Conservation (phyloP, 2,329 filamentous ascomycete species). For the Juglanconis oblonga region DNA sequence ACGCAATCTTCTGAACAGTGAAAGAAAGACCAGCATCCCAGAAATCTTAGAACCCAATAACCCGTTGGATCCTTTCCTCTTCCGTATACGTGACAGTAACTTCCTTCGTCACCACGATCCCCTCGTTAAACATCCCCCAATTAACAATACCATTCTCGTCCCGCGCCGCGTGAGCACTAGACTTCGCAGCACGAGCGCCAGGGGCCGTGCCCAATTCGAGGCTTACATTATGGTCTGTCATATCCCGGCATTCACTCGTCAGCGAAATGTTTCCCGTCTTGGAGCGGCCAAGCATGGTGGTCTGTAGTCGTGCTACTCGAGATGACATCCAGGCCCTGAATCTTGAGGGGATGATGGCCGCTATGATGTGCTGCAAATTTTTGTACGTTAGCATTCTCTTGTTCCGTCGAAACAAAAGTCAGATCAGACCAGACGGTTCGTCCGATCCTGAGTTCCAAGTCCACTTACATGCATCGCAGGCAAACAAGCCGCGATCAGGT, state of each 20-base stretch:
- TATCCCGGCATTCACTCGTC: conserved; percentile 8
- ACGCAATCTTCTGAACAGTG: neutral
- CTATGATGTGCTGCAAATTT: neutral
- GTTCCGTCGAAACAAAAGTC: neutral
- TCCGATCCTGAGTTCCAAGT: too few relatives aligned
- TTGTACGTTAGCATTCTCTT: neutral
- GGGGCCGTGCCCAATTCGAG: neutral
- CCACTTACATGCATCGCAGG: conserved; percentile 16
- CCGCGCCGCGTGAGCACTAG: neutral
- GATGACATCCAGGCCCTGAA: conserved; percentile 8
- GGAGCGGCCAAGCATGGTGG: neutral
- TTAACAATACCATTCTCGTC: neutral
- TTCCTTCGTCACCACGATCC: conserved; percentile 14
- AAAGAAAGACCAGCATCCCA: neutral
- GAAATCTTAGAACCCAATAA: conserved; percentile 13
- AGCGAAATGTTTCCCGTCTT: conserved; percentile 5
- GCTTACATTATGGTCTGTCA: conserved; percentile 5
- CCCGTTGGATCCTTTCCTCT: conserved; percentile 11
- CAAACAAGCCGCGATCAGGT: conserved; percentile 13
- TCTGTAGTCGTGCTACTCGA: conserved; percentile 1
- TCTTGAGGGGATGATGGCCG: neutral
- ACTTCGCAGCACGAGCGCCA: neutral
- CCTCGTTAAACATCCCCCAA: conserved; percentile 3
- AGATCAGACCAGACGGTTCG: too few relatives aligned
- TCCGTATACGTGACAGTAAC: conserved; percentile 10